These are phyloP conservation scores for Camelina laxa DNA, from an alignment of 345 rosid genomes.

Conservation along the genomic window DNA sequence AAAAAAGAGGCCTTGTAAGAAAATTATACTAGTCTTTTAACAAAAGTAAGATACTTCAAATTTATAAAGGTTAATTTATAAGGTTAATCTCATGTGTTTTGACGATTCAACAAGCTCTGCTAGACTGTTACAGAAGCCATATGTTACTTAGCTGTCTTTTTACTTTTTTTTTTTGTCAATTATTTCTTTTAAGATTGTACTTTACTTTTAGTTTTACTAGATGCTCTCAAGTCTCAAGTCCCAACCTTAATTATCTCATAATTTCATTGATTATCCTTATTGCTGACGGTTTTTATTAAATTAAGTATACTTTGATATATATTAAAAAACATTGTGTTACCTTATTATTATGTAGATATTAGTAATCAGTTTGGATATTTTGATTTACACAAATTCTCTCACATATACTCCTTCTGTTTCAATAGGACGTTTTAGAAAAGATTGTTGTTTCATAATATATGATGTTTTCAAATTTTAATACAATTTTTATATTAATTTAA, in stretches of 20 bases:
- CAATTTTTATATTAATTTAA: no score
- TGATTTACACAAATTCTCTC: no score
- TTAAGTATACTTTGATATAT: not conserved
- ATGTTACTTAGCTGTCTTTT: not conserved
- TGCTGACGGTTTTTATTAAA: not conserved
- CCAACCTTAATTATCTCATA: no score
- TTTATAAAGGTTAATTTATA: not conserved
- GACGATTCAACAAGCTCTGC: not conserved
- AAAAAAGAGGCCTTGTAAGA: not conserved
- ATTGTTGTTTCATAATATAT: no score
- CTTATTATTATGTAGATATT: not conserved
- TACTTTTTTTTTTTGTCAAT: not conserved
- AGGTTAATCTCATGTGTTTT: conserved; percentile 12
- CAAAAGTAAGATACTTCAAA: not conserved
- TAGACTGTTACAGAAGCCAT: not conserved
- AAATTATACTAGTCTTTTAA: not conserved
- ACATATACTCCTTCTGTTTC: no score
- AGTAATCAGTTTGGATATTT: no score
- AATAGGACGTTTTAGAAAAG: no score
- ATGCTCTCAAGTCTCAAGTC: no score
- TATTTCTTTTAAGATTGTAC: not conserved
- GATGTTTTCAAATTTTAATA: no score
- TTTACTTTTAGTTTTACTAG: no score
- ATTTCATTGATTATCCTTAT: no score
- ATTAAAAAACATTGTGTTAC: not conserved